Evolutionary conservation across 805 yeast species (phyloP).

Genomic region (Starmera pachycereana): DNA sequence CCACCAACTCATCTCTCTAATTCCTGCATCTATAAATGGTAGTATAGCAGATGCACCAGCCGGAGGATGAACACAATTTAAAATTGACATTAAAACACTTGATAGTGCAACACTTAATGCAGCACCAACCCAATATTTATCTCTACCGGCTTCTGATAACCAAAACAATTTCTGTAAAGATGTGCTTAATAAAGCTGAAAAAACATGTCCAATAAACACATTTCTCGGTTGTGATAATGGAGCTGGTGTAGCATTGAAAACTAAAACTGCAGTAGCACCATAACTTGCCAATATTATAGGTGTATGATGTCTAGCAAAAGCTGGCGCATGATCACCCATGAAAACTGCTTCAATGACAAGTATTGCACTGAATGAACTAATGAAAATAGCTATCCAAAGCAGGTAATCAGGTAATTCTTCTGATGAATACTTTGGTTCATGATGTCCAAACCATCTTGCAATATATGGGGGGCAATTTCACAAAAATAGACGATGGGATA

Average conservation of each 20-base stretch:
- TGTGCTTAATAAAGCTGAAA: slow-evolving; percentile 40
- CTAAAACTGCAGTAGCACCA: slow-evolving; percentile 48
- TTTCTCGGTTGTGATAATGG: slow-evolving; percentile 55
- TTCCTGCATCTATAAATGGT: slow-evolving; percentile 33
- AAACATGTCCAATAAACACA: slow-evolving; percentile 39
- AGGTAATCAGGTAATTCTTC: slow-evolving; percentile 19
- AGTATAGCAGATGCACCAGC: slow-evolving; percentile 54
- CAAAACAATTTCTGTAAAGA: slow-evolving; percentile 40
- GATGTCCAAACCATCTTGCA: background rate
- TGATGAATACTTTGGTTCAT: background rate
- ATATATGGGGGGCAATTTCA: background rate
- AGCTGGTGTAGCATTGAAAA: slow-evolving; percentile 37
- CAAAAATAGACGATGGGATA: background rate
- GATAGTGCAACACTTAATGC: slow-evolving; percentile 42
- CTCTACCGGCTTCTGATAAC: slow-evolving; percentile 28
- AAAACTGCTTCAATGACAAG: slow-evolving; percentile 33
- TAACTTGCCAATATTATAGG: slow-evolving; percentile 37
- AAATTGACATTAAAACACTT: slow-evolving; percentile 36
- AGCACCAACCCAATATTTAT: slow-evolving; percentile 42
- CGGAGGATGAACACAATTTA: slow-evolving; percentile 52
- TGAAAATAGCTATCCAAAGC: slow-evolving; percentile 33
- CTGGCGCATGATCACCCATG: slow-evolving; percentile 16
- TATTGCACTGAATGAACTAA: slow-evolving; percentile 31
- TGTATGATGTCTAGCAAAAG: slow-evolving; percentile 25
- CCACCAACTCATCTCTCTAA: slow-evolving; percentile 47